Evolutionary conservation across 2,329 filamentous ascomycete species (phyloP).

Genomic region (Penicillium sp.): DNA sequence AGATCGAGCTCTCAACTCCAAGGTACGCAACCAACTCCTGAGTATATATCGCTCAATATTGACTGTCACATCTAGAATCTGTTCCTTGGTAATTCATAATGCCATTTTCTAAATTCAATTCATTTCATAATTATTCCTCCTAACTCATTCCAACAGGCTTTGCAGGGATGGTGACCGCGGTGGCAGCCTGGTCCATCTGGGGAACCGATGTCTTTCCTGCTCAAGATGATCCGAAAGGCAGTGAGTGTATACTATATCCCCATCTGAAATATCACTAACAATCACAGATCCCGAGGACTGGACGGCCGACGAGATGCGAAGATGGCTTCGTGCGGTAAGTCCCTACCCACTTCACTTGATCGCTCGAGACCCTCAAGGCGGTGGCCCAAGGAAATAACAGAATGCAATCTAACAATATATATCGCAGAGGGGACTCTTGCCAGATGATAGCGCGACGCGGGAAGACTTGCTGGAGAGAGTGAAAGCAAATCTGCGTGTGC

Average conservation of each 20-base stretch:
- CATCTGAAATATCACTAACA: neutral
- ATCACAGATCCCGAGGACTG: slow-evolving; percentile 67
- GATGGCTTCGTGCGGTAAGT: slow-evolving; percentile 81
- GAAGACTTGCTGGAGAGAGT: slow-evolving; percentile 71
- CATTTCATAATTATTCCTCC: neutral
- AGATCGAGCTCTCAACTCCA: slow-evolving; percentile 71
- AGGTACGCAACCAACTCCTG: slow-evolving; percentile 53
- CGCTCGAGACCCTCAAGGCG: neutral
- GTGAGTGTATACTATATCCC: slow-evolving; percentile 44
- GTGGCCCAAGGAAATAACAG: neutral
- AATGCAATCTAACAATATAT: slow-evolving; percentile 6
- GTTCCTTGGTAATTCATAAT: slow-evolving; percentile 63
- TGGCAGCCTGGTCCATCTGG: slow-evolving; percentile 83
- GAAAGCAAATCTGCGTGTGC: slow-evolving; percentile 66
- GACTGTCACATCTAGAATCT: slow-evolving; percentile 59
- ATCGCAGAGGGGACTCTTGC: slow-evolving; percentile 65
- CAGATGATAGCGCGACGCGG: slow-evolving; percentile 61
- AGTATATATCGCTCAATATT: neutral
- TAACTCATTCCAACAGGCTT: slow-evolving; percentile 63
- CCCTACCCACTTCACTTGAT: neutral
- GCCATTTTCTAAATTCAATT: slow-evolving; percentile 8
- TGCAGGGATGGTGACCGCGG: slow-evolving; percentile 78
- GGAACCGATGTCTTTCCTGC: slow-evolving; percentile 82
- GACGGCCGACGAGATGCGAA: slow-evolving; percentile 77
- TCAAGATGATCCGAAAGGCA: slow-evolving; percentile 74